Conservation (phyloP, 2,329 filamentous ascomycete species). For the Colletotrichum trifolii region DNA sequence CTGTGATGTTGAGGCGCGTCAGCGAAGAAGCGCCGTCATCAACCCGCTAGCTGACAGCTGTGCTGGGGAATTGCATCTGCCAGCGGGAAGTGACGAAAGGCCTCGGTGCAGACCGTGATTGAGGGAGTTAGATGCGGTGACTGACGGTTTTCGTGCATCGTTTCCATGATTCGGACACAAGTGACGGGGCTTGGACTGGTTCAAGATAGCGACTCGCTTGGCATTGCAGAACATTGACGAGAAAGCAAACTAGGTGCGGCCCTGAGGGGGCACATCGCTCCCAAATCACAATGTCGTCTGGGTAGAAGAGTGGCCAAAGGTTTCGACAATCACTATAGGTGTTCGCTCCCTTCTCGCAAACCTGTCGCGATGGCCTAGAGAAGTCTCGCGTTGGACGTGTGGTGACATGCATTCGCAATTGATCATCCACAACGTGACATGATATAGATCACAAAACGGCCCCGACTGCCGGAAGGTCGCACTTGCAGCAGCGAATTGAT, state of each 20-base stretch:
- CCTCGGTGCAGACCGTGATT: no score
- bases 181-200: neutral
- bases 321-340: no score
- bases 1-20: no score
- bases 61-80: no score
- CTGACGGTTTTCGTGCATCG: neutral
- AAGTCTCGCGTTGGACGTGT: neutral
- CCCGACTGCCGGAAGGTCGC: conserved; percentile 10
- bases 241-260: neutral
- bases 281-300: no score
- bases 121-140: neutral
- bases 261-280: neutral
- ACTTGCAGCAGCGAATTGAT: conserved; percentile 14
- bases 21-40: no score
- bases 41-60: no score
- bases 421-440: conserved; percentile 27
- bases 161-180: neutral
- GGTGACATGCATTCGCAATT: conserved; percentile 10
- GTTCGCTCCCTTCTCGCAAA: neutral
- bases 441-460: conserved; percentile 2
- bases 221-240: neutral
- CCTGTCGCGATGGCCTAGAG: neutral
- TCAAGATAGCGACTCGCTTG: neutral
- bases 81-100: no score
- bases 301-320: no score